Base-by-base conservation (phyloP, 257 asterid genomes). In the Plantago ovata region DNA sequence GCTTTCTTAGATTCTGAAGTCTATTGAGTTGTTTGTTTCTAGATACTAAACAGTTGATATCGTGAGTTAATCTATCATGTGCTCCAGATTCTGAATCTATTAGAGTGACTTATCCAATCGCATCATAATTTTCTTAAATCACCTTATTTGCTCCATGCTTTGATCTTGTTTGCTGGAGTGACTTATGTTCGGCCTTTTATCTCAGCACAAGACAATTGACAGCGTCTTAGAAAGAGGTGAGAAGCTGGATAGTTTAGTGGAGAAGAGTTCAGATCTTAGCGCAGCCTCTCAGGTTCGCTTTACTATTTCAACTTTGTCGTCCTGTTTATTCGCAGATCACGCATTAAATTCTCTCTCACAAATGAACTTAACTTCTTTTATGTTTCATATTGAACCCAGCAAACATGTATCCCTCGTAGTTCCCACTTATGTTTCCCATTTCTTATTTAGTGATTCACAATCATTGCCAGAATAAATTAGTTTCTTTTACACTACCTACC, bases 151-250 rank as follows among this genome's bases (percentile, higher is more conserved):
- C n/a, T n/a, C n/a, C n/a, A n/a, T n/a, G 32, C 32, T 24, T 24
- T 24, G 4, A 28, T 28, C 36, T 28, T 28, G 36, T 3, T 28
- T 28, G 36, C 36, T 28, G 36, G 36, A 28, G 7, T 28, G 36
- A 28, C 69, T n/a, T n/a, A 24, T 43, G 7, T 66, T 55, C 16
- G 62, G 48, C 50, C 32, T 38, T 72, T 60, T 63, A 22, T 70
- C 61, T 68, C 88, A 85, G 96, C 98, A 90, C 79, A 83, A 90
- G 81, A 90, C 96, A n/a, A 90, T 90, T 56, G 95, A 90, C 71
- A 87, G 96, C 65, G 96, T 90, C 63, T 81, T 87, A 22, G 98
- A 48, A 69, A 80, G 98, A 51, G 98, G 98, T 9, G 94, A 79
- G 76, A 91, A 83, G 86, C 89, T 91, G 9, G 98, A 91, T 73